These are phyloP conservation scores for Mortierella sp. DNA, from an alignment of 371 early-diverging fungal species.

Conservation along the genomic window DNA sequence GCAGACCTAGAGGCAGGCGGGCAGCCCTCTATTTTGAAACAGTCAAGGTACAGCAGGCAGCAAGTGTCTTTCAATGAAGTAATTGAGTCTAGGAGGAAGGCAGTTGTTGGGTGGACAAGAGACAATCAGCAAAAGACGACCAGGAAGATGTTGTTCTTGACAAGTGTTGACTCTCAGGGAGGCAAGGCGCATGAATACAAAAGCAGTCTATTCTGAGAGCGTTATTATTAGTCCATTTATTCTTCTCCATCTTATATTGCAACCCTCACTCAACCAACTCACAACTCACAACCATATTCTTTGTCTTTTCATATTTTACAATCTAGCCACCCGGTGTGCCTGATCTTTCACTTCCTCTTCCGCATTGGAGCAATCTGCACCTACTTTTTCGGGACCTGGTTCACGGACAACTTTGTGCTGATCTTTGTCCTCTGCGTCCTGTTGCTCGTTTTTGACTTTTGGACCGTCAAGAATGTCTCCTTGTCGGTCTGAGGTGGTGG, in stretches of 20 bases:
- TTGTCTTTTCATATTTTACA: not conserved
- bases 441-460: constrained; percentile 95
- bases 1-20: constrained; percentile 21
- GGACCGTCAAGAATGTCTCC: constrained; percentile 98
- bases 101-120: not conserved
- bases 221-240: not conserved
- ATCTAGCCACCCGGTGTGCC: constrained; percentile 89
- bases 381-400: constrained; percentile 85
- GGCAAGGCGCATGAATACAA: not conserved
- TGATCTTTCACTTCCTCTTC: constrained; percentile 93
- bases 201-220: not conserved
- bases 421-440: constrained; percentile 93
- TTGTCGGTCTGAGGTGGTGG: constrained; percentile 99
- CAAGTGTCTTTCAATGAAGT: not conserved
- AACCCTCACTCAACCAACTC: not conserved
- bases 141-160: not conserved
- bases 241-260: not conserved
- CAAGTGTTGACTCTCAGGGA: not conserved
- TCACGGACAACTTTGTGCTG: constrained; percentile 90
- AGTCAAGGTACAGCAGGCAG: constrained; percentile 14
- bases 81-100: not conserved
- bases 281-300: not conserved
- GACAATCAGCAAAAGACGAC: not conserved
- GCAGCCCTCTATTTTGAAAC: constrained; percentile 18
- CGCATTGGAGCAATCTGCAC: constrained; percentile 82